Evolutionary conservation across 768 basidiomycete species (phyloP).

Genomic region (Xanthoconium stramineum): DNA sequence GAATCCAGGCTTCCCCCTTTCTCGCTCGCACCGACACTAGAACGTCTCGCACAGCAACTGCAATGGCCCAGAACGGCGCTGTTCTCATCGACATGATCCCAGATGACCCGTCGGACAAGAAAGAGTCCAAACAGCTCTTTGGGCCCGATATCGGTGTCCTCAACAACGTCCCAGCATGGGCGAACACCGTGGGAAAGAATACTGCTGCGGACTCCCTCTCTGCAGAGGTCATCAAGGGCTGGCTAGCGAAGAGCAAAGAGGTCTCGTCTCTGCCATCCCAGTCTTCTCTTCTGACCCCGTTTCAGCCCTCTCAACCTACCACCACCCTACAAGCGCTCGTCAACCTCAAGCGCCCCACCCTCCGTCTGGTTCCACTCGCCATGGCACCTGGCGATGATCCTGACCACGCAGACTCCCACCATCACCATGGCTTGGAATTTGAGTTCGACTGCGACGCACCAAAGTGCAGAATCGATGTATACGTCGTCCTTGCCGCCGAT

Average conservation of each 20-base stretch:
- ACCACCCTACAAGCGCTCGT: constrained; percentile 93
- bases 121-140: constrained; percentile 73
- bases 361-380: constrained; percentile 68
- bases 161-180: constrained; percentile 68
- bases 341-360: constrained; percentile 87
- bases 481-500: constrained; percentile 66
- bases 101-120: constrained; percentile 31
- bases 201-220: constrained; percentile 68
- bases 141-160: constrained; percentile 87
- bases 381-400: constrained; percentile 44
- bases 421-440: constrained; percentile 82
- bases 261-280: constrained; percentile 33
- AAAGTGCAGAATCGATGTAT: constrained; percentile 75
- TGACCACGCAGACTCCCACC: constrained; percentile 45
- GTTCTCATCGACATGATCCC: constrained; percentile 25
- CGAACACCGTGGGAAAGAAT: constrained; percentile 60
- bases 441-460: constrained; percentile 91
- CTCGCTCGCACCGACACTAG: constrained; percentile 50
- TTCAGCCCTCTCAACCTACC: constrained; percentile 73
- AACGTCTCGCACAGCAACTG: constrained; percentile 45
- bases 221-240: constrained; percentile 73
- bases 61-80: constrained; percentile 43
- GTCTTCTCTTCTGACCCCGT: constrained; percentile 1
- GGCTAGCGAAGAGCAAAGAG: constrained; percentile 88
- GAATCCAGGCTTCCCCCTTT: constrained; percentile 49